Conservation (phyloP, 2,329 filamentous ascomycete genomes). For the Cladophialophora bantiana region DNA sequence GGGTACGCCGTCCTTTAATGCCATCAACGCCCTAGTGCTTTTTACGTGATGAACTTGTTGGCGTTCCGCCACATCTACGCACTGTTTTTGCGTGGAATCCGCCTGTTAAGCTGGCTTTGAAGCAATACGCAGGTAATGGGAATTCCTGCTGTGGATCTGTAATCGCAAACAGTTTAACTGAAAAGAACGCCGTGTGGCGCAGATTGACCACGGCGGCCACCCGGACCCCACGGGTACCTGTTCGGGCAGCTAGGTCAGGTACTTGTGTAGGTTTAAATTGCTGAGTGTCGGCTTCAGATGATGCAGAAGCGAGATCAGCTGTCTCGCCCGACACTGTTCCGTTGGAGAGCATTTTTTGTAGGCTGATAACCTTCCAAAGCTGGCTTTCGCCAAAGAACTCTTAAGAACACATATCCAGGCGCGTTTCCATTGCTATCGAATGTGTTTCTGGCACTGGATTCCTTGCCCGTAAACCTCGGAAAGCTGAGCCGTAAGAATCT, state of each 20-base stretch:
- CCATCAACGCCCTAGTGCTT: no score
- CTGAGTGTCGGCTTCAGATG: background rate
- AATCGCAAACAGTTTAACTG: background rate
- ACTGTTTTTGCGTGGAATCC: background rate
- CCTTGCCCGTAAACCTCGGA: background rate
- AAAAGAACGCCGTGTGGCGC: background rate
- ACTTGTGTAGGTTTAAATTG: background rate
- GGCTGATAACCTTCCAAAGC: background rate
- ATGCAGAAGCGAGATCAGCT: slow-evolving; percentile 2
- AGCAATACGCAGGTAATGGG: background rate
- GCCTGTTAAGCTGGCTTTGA: background rate
- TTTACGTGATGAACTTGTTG: background rate
- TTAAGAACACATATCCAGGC: background rate
- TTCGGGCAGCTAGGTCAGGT: background rate
- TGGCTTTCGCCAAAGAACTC: background rate
- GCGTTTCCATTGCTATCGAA: background rate
- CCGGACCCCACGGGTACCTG: background rate
- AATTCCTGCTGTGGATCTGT: background rate
- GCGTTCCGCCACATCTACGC: background rate
- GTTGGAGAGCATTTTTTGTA: background rate
- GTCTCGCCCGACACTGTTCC: background rate
- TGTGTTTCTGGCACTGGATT: background rate
- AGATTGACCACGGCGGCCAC: background rate
- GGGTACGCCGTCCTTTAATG: background rate
- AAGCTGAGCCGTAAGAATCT: background rate